Evolutionary conservation across 2,329 filamentous ascomycete genomes (phyloP), one percentile per base, ranked within the genome.

Genomic region (Penicillium janthinellum): DNA sequence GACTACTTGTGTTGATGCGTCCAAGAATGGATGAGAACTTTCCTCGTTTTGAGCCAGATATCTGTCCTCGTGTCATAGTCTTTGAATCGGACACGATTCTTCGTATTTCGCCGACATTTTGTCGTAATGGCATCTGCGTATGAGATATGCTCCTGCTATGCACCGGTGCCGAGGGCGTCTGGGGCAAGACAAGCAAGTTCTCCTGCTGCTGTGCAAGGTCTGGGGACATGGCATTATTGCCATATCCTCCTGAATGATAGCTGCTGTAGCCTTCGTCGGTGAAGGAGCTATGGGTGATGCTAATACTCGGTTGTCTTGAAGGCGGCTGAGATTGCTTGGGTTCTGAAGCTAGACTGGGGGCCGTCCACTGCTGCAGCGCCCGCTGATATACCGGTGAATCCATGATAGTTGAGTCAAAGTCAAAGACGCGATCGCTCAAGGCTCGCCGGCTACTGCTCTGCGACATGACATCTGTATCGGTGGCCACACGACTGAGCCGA

Each of bases 181-280:
- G 50, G 11, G 67, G 63, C 20, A 70, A 47, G 12, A 49, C 31
- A 12, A 63, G 42, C 47, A 54, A 51, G 25, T 51, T 56, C 20
- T 63, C 60, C 31, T 52, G 58, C 34, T 38, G 38, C n/a, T 56
- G 31, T 17, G 58, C 48, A 15, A 52, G 38, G 17, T 60, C 38
- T 15, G 54, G 53, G 20, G 60, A 51, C 7, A 65, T 59, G 1
- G 64, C 15, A 5, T 58, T 62, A 31, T 57, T 39, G 37, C 49
- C 64, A 17, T 62, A 56, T 39, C 60, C 67, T n/a, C 54, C 60
- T 12, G 63, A 59, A 31, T 60, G 62, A 35, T 59, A 66, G 55
- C 68, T 71, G 5, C 57, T 64, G 59, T 71, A 73, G n/a, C 68
- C 68, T 61, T 73, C 68, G 41, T 74, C 71, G 20, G 66, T 67